Evolutionary conservation across 495 filamentous ascomycete species (phyloP), one percentile per base, ranked within the genome.

Genomic region (Amphirosellinia nigrospora): DNA sequence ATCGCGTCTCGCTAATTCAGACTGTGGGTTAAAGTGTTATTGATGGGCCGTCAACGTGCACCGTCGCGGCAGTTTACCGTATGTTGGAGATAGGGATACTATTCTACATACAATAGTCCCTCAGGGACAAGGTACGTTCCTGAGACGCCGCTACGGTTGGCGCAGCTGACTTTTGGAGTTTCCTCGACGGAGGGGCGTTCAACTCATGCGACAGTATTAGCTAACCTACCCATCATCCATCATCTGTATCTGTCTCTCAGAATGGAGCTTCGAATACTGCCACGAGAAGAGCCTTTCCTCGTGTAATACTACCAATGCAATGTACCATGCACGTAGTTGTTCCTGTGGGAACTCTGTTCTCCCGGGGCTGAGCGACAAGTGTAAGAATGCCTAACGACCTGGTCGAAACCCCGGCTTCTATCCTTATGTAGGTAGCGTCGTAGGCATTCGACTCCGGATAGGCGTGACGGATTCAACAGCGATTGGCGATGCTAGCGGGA

Each of bases 361-460:
- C 21, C 70, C 72, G 75, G 74, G 76, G 76, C 76, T 78, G 76
- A 78, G 76, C 67, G 71, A 4, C 68, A 46, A 46, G 43, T 46
- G 4, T 19, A 71, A 78, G 69, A 73, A 72, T 72, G 74, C 76
- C 74, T 76, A 69, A 63, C 45, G 34, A 74, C 70, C 64, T 71
- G 68, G 36, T 50, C 64, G 30, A 15, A 15, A 58, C 68, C 56
- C 63, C 58, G 66, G 39, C 56, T 36, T 23, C 55, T 55, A 48
- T 39, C 55, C 66, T 60, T 60, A 23, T 21, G 32, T 32, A 21
- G 72, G 64, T 65, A 71, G 55, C 66, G 69, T 16, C 72, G 64
- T 62, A 71, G 55, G 69, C 71, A 67, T 68, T 21, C 10, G 30
- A 56, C 16, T 52, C 61, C 41, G 45, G 46, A 68, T 68, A 71